Base-by-base conservation (phyloP, 192 early-diverging fungal species). In the Backusella sp. region DNA sequence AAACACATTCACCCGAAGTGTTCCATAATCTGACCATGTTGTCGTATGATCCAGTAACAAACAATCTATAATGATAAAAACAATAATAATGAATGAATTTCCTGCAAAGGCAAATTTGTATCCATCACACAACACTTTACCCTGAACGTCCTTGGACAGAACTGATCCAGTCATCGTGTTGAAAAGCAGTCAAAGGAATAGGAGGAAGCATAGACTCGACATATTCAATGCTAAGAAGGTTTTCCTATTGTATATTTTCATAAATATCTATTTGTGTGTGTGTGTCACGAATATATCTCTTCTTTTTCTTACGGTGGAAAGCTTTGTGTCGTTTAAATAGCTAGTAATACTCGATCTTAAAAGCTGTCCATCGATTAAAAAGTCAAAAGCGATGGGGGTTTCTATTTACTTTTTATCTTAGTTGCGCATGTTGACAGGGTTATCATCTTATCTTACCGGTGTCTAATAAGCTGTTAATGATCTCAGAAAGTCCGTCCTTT, bases 141-240 rank as follows among this genome's bases (percentile, higher is more conserved):
- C 65, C 52, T 30, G 41, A 32, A 17, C 81, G 78, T 23, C 79
- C 81, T 69, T 88, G 81, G 8, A 94, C 93, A 30, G 91, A 91
- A 74, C 91, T 91, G 74, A 99, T 92, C 97, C 97, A 99, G 81
- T 99, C 97, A 76, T 98, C 96, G 74, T 97, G 96, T 77, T 95
- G 90, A 75, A 89, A 93, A 23, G 94, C 87, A 17, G 91, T 89
- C 37, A 95, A 79, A 56, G 89, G 87, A 15, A 86, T 89, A 19
- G 97, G 97, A 15, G 96, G 96, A 56, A 95, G 88, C 86, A 94
- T 90, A 8, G 94, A 92, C 80, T 96, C 93, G n/a, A 98, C 90
- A 86, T 97, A 98, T 84, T 99, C 95, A 49, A 99, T 82, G 34
- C 87, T 90, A 73, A 99, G 78, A 7, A 94, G 84, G 68, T 95